Percentiles rank a stretch among this genome's conserved stretches.
Evolutionary conservation across 192 early-diverging fungal species (phyloP).

Genomic region (Piromyces sp.): DNA sequence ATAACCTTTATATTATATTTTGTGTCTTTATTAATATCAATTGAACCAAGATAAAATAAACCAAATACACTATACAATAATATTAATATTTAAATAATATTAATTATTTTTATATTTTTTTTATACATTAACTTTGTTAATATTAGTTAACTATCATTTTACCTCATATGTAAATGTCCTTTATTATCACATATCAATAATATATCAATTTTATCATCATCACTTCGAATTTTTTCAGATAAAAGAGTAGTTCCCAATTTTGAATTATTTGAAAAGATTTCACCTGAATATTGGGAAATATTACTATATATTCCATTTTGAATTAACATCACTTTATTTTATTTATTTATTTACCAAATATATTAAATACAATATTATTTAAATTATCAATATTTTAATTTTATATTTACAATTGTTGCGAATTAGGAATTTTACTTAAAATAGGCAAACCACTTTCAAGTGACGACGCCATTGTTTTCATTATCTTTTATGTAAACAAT

Average conservation of each 20-base stretch:
- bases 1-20: not conserved
- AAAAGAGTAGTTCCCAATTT: not conserved
- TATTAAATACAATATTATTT: no score
- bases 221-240: not conserved
- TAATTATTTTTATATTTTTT: no score
- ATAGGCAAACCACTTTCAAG: not conserved
- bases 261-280: not conserved
- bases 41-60: not conserved
- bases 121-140: no score
- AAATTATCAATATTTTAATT: no score
- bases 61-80: not conserved
- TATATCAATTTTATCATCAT: not conserved
- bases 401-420: not conserved
- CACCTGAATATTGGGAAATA: not conserved
- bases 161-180: not conserved
- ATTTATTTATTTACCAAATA: no score
- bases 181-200: not conserved
- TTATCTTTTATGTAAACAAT: no score
- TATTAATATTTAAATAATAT: no score
- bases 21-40: not conserved
- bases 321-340: no score
- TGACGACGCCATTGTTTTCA: not conserved
- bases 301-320: no score
- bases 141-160: no score
- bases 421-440: not conserved